phyloP scores from a whole-genome alignment of 2,329 filamentous ascomycete species.

The Ilyonectria destructans region DNA sequence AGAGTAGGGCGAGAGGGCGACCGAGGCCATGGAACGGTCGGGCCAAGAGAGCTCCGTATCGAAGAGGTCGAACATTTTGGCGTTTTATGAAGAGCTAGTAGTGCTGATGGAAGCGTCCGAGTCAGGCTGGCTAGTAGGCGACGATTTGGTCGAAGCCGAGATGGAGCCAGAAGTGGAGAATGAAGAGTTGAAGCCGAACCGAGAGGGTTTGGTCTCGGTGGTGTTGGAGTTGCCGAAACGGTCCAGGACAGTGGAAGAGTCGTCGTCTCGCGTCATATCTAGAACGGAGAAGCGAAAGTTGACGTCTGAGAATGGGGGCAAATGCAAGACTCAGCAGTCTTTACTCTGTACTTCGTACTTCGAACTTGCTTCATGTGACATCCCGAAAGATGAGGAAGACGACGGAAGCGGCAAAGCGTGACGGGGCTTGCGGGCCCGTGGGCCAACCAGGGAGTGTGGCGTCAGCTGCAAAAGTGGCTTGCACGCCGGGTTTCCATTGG shows the following conservation, averaged over 20 bases:
- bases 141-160: slow-evolving; percentile 37
- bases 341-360: background rate
- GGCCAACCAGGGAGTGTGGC: slow-evolving; percentile 9
- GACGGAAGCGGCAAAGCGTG: slow-evolving; percentile 25
- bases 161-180: slow-evolving; percentile 32
- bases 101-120: slow-evolving; percentile 14
- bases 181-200: slow-evolving; percentile 40
- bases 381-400: slow-evolving; percentile 32
- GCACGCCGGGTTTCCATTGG: slow-evolving; percentile 12
- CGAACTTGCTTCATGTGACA: slow-evolving; percentile 18
- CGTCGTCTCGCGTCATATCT: slow-evolving; percentile 25
- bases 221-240: slow-evolving; percentile 51
- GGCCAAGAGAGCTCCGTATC: slow-evolving; percentile 38
- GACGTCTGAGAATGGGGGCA: background rate
- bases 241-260: slow-evolving; percentile 31
- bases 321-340: background rate
- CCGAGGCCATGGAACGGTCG: slow-evolving; percentile 41
- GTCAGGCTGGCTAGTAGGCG: slow-evolving; percentile 7
- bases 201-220: slow-evolving; percentile 55
- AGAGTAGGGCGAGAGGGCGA: slow-evolving; percentile 51
- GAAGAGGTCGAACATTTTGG: slow-evolving; percentile 40
- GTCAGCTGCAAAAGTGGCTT: slow-evolving; percentile 2
- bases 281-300: slow-evolving; percentile 24
- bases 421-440: background rate
- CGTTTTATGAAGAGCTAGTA: background rate